Conservation (phyloP, 768 basidiomycete species). For the Rhizopogon vulgaris region DNA sequence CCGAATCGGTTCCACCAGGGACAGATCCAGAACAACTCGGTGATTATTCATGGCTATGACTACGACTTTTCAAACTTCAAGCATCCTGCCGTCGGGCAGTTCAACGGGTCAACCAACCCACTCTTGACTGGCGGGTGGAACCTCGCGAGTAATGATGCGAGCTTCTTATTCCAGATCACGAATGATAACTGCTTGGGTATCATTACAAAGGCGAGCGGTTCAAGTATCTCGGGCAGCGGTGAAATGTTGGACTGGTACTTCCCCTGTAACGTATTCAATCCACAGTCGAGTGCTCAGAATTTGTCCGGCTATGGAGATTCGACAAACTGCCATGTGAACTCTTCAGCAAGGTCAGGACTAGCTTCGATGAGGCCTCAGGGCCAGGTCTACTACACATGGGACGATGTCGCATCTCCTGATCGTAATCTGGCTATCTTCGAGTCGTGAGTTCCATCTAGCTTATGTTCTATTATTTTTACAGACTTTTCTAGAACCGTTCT, state of each 20-base stretch:
- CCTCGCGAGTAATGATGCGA: conserved; percentile 83
- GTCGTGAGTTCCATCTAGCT: conserved; percentile 51
- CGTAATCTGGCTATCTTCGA: conserved; percentile 93
- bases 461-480: conserved; percentile 4
- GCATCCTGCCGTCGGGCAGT: conserved; percentile 67
- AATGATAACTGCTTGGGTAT: conserved; percentile 77
- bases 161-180: conserved; percentile 91
- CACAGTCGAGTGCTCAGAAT: conserved; percentile 67
- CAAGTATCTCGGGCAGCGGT: conserved; percentile 62
- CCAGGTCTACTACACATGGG: conserved; percentile 93
- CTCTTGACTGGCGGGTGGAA: conserved; percentile 71
- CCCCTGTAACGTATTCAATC: conserved; percentile 85
- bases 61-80: conserved; percentile 87
- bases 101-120: conserved; percentile 82
- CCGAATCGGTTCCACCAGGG: conserved; percentile 80
- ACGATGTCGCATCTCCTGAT: conserved; percentile 58
- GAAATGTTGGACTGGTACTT: conserved; percentile 87
- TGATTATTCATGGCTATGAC: conserved; percentile 91
- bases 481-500: conserved; percentile 62
- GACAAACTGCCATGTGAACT: conserved; percentile 68
- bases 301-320: conserved; percentile 56
- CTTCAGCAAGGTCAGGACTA: conserved; percentile 48
- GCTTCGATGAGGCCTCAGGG: conserved; percentile 52
- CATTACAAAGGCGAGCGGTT: conserved; percentile 66
- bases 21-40: conserved; percentile 65